Percentiles rank a stretch among this genome's conserved stretches.
These are phyloP conservation scores for Boletus tylopilopsis DNA, from an alignment of 768 basidiomycete species.

Conservation along the genomic window DNA sequence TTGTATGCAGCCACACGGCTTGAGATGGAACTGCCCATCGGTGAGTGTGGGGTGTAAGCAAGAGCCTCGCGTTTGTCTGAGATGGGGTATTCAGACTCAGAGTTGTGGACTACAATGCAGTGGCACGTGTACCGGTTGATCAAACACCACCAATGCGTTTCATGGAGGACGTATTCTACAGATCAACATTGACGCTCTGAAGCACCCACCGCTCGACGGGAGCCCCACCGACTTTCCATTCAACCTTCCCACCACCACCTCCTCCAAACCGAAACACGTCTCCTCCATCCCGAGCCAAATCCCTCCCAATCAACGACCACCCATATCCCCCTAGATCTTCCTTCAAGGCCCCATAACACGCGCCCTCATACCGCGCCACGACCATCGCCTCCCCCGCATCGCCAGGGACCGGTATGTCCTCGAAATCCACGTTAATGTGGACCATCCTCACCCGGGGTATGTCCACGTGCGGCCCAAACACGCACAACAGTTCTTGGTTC, in stretches of 20 bases:
- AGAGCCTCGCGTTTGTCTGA: too few species aligned
- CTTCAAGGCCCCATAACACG: background rate
- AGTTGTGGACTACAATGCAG: too few species aligned
- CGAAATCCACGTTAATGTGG: conserved; percentile 40
- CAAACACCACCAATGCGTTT: too few species aligned
- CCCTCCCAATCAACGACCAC: conserved; percentile 12
- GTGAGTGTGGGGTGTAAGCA: too few species aligned
- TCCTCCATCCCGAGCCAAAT: conserved; percentile 4
- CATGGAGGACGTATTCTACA: too few species aligned
- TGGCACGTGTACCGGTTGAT: too few species aligned
- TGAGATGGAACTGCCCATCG: too few species aligned
- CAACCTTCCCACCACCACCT: background rate
- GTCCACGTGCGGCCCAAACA: conserved; percentile 29
- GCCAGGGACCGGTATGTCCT: conserved; percentile 20
- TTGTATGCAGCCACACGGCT: too few species aligned
- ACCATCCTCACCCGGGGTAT: conserved; percentile 31
- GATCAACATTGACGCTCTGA: too few species aligned
- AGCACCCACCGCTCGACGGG: conserved; percentile 8
- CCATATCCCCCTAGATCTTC: background rate
- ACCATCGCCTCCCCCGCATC: background rate
- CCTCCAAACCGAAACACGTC: conserved; percentile 15
- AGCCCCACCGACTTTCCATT: background rate
- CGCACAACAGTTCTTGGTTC: conserved; percentile 36
- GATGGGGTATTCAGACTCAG: too few species aligned
- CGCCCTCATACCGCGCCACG: conserved; percentile 7